phyloP scores from a whole-genome alignment of 331 rosid species.

The Rosa hybrid region DNA sequence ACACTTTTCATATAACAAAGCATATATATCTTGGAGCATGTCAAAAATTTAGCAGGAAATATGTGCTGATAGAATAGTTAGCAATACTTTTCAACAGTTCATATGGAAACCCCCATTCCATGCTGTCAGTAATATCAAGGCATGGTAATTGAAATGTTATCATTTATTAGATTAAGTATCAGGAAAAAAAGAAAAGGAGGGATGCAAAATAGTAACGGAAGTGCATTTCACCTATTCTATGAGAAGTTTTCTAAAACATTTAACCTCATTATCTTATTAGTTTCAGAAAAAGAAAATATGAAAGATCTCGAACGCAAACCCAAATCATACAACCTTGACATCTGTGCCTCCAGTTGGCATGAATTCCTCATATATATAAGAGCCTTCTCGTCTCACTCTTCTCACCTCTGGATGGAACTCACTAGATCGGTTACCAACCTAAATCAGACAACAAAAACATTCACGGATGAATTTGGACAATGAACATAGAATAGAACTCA shows the following conservation, averaged over 20 bases:
- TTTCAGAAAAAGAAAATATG: background rate
- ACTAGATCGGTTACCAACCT: conserved; percentile 99
- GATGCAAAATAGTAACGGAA: background rate
- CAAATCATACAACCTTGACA: conserved; percentile 73
- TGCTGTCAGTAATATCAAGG: conserved; percentile 1
- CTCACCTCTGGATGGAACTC: conserved; percentile 96
- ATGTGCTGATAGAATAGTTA: background rate
- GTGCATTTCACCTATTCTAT: background rate
- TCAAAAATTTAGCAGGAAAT: background rate
- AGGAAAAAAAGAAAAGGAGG: background rate
- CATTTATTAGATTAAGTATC: background rate
- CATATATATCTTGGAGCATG: background rate
- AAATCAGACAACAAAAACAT: conserved; percentile 29
- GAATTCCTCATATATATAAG: conserved; percentile 95
- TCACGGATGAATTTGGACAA: conserved; percentile 23
- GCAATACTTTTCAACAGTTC: background rate
- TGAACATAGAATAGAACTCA: conserved; percentile 4
- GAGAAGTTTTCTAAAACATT: background rate
- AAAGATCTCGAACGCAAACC: conserved; percentile 27
- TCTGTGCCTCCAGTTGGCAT: conserved; percentile 99
- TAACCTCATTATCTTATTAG: conserved; percentile 10
- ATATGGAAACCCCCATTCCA: background rate
- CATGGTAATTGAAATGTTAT: background rate
- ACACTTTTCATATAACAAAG: background rate
- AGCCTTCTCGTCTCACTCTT: conserved; percentile 97